Conservation (phyloP, 169 alveolate genomes). For the Babesia caballi region DNA sequence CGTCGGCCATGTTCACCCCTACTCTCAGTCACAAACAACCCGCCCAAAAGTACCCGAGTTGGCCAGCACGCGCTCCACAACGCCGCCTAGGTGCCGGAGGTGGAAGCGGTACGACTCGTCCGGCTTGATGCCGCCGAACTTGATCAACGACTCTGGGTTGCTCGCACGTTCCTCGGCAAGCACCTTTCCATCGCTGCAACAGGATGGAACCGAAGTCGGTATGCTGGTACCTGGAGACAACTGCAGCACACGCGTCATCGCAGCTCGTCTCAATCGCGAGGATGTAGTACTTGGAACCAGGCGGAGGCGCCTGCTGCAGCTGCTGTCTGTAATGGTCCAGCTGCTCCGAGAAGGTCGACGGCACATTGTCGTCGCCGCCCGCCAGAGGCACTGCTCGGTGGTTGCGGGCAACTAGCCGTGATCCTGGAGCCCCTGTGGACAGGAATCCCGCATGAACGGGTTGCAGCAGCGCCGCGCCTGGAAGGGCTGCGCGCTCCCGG, state of each 20-base stretch:
- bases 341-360: slow-evolving; percentile 4
- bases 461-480: neutral
- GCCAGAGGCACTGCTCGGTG: neutral
- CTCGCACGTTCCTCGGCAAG: slow-evolving; percentile 51
- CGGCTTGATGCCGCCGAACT: slow-evolving; percentile 70
- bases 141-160: slow-evolving; percentile 52
- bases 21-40: neutral
- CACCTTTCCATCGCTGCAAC: slow-evolving; percentile 55
- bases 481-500: neutral
- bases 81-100: slow-evolving; percentile 9
- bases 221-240: slow-evolving; percentile 41
- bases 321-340: neutral
- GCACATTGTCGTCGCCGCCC: neutral
- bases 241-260: slow-evolving; percentile 65
- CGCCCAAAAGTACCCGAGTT: slow-evolving; percentile 47
- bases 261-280: slow-evolving; percentile 66
- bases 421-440: neutral
- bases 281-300: slow-evolving; percentile 30
- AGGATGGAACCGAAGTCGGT: neutral
- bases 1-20: slow-evolving; percentile 34
- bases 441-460: neutral
- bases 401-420: too few relatives aligned
- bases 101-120: slow-evolving; percentile 34
- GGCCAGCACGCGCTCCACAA: slow-evolving; percentile 26
- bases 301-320: neutral